Percentiles rank a stretch among this genome's conserved stretches.
phyloP scores from a whole-genome alignment of 768 basidiomycete genomes.

The Termitomyces sp. region DNA sequence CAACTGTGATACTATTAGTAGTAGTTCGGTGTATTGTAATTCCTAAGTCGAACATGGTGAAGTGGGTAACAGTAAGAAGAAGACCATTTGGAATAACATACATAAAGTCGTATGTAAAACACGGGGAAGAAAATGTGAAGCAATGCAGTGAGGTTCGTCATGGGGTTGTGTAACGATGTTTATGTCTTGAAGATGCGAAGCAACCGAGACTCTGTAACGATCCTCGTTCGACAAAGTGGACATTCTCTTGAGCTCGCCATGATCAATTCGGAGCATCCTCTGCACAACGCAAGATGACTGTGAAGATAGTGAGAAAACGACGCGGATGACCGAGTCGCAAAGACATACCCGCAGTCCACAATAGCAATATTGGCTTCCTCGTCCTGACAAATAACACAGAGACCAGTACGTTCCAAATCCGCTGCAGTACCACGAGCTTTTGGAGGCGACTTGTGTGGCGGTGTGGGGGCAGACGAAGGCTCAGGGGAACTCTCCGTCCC shows the following conservation, averaged over 20 bases:
- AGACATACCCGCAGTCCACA: conserved; percentile 86
- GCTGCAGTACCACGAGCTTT: conserved; percentile 33
- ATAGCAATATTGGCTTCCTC: conserved; percentile 92
- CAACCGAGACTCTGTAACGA: conserved; percentile 76
- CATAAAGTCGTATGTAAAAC: background rate
- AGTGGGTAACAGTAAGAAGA: background rate
- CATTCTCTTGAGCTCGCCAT: conserved; percentile 82
- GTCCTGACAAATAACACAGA: conserved; percentile 92
- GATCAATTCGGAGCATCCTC: conserved; percentile 70
- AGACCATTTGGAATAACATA: too few species aligned
- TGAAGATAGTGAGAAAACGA: background rate
- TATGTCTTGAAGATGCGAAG: conserved; percentile 67
- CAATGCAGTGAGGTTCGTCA: background rate
- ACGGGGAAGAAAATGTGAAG: background rate
- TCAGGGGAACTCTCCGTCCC: conserved; percentile 1
- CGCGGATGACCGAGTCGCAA: background rate
- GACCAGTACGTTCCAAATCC: conserved; percentile 58
- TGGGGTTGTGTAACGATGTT: background rate
- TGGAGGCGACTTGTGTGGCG: conserved; percentile 18
- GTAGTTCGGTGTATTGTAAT: background rate
- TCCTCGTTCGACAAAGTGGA: conserved; percentile 84
- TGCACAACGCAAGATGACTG: conserved; percentile 81
- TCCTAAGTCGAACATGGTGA: background rate
- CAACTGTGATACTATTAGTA: background rate
- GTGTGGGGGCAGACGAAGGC: conserved; percentile 16